Percentiles rank a stretch among this genome's conserved stretches.
phyloP scores from a whole-genome alignment of 2,329 filamentous ascomycete genomes.

The Tolypocladium sp. region DNA sequence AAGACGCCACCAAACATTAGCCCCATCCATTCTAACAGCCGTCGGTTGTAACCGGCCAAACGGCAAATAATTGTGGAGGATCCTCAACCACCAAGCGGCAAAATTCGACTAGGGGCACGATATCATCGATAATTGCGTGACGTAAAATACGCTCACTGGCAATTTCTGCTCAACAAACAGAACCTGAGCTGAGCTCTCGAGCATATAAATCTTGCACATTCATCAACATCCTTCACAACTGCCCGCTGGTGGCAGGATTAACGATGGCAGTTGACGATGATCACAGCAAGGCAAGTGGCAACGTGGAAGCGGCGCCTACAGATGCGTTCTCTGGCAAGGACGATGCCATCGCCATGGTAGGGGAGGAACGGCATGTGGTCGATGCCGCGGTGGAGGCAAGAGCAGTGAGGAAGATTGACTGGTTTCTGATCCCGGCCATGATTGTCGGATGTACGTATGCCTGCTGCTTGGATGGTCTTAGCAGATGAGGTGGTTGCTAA shows the following conservation, averaged over 20 bases:
- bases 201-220: background rate
- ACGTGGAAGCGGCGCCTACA: background rate
- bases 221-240: background rate
- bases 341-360: slow-evolving; percentile 43
- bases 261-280: background rate
- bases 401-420: slow-evolving; percentile 58
- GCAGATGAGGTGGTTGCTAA: background rate
- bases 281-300: background rate
- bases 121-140: background rate
- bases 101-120: background rate
- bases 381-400: slow-evolving; percentile 45
- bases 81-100: background rate
- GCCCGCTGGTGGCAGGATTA: background rate
- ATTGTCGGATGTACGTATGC: slow-evolving; percentile 34
- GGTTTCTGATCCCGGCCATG: slow-evolving; percentile 61
- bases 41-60: background rate
- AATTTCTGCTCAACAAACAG: background rate
- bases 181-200: background rate
- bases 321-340: slow-evolving; percentile 11
- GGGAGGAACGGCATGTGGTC: slow-evolving; percentile 42
- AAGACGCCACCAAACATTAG: background rate
- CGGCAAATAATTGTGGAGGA: background rate
- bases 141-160: background rate
- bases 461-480: background rate
- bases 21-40: background rate